Conservation (phyloP, 345 rosid genomes). For the Salix caprea region DNA sequence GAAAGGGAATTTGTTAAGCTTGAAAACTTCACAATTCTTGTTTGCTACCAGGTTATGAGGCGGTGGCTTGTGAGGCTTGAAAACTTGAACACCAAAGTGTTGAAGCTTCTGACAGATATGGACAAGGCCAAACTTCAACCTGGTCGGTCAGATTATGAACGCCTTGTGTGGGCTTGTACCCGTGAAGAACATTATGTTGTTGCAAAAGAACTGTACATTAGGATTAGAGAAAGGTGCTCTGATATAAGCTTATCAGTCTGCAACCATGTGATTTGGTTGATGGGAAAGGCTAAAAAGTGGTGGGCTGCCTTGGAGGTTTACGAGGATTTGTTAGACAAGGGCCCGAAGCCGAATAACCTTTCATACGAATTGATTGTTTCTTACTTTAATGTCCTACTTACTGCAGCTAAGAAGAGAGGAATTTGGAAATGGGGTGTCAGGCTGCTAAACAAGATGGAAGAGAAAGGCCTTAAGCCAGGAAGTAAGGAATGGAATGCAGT, state of each 20-base stretch:
- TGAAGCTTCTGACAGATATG: constrained; percentile 65
- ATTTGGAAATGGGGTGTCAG: constrained; percentile 88
- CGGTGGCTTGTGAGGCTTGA: constrained; percentile 67
- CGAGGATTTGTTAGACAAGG: constrained; percentile 80
- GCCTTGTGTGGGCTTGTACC: constrained; percentile 89
- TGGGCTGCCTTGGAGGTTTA: constrained; percentile 95
- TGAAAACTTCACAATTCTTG: constrained; percentile 55
- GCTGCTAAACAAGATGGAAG: constrained; percentile 82
- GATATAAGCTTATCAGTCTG: constrained; percentile 80
- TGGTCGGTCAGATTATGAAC: constrained; percentile 59
- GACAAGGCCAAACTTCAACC: constrained; percentile 55
- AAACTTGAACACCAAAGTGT: constrained; percentile 45
- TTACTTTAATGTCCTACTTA: constrained; percentile 65
- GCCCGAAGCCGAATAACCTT: constrained; percentile 78
- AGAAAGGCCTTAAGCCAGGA: constrained; percentile 76
- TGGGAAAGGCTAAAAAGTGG: constrained; percentile 97
- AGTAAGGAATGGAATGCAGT: constrained; percentile 80
- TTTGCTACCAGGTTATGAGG: constrained; percentile 82
- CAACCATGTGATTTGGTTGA: constrained; percentile 90
- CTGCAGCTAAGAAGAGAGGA: constrained; percentile 74
- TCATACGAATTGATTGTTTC: constrained; percentile 67
- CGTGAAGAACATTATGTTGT: constrained; percentile 67
- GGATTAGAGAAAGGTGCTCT: constrained; percentile 55
- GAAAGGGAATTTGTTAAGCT: constrained; percentile 57
- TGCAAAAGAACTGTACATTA: constrained; percentile 65